phyloP scores from a whole-genome alignment of 2,329 filamentous ascomycete genomes.

The Xylogone sp. region DNA sequence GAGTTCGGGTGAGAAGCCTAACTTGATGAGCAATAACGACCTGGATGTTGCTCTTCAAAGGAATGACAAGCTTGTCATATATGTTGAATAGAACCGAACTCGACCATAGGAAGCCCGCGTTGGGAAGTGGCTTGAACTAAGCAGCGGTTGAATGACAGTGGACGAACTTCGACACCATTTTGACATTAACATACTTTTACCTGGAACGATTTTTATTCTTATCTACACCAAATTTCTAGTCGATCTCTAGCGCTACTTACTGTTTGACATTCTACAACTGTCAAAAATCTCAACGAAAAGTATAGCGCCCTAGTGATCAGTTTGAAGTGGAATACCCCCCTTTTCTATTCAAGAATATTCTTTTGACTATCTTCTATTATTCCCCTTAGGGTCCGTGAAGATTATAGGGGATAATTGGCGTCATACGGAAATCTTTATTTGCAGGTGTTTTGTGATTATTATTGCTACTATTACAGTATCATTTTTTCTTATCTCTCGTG shows the following conservation, averaged over 20 bases:
- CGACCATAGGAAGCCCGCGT: background rate
- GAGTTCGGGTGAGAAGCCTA: constrained; percentile 60
- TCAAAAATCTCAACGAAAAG: background rate
- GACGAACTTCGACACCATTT: background rate
- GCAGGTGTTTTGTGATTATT: background rate
- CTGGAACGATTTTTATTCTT: background rate
- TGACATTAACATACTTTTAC: background rate
- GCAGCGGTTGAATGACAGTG: background rate
- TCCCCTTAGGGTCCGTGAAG: background rate
- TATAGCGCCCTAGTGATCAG: background rate
- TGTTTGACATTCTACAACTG: background rate
- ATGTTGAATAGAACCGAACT: constrained; percentile 46
- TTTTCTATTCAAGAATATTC: background rate
- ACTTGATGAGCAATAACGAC: constrained; percentile 75
- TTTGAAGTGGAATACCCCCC: background rate
- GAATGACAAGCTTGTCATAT: constrained; percentile 84
- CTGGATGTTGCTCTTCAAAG: constrained; percentile 74
- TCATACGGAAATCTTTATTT: background rate
- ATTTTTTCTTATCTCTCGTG: background rate
- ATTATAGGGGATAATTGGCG: background rate
- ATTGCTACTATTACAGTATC: background rate
- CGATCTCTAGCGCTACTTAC: background rate
- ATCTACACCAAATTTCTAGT: background rate
- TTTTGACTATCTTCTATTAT: background rate
- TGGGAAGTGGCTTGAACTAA: too few species aligned